A percentile compares a stretch with the other conserved stretches of the same genome.
These are phyloP conservation scores for Pythium guiyangense DNA, from an alignment of 352 stramenopile species.

Conservation along the genomic window DNA sequence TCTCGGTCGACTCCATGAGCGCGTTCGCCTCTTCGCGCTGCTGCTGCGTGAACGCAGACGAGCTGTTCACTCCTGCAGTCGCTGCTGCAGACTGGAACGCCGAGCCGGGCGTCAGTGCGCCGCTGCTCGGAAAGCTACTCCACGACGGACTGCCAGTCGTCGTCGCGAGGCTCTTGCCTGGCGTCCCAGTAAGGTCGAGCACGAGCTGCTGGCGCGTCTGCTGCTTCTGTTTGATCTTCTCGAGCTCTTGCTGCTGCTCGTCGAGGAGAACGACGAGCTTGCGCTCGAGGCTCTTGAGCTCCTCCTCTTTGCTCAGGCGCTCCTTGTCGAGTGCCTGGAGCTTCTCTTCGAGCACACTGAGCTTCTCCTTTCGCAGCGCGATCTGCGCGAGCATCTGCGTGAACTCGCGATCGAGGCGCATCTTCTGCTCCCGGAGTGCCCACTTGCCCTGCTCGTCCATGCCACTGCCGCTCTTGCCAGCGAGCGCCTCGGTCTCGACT, in stretches of 20 bases:
- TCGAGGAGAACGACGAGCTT: conserved; percentile 94
- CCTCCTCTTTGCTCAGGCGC: conserved; percentile 89
- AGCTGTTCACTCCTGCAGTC: conserved; percentile 12
- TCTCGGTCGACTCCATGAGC: conserved; percentile 96
- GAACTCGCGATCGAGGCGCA: conserved; percentile 93
- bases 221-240: conserved; percentile 62
- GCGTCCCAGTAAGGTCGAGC: conserved; percentile 31
- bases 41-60: conserved; percentile 50
- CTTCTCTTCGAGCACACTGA: conserved; percentile 85
- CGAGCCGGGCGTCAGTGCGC: neutral
- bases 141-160: conserved; percentile 12
- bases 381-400: conserved; percentile 93
- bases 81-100: neutral
- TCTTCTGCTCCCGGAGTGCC: conserved; percentile 91
- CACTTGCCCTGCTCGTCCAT: conserved; percentile 86
- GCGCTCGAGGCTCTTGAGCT: conserved; percentile 90
- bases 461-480: conserved; percentile 18
- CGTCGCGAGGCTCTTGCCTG: neutral
- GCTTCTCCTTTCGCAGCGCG: conserved; percentile 86
- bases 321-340: conserved; percentile 84
- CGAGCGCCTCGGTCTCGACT: conserved; percentile 86
- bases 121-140: neutral
- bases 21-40: conserved; percentile 88
- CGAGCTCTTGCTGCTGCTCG: conserved; percentile 91
- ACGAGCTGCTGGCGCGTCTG: conserved; percentile 39